These are phyloP conservation scores for Fusarium pilosicola DNA, from an alignment of 2,329 filamentous ascomycete species.

Conservation along the genomic window DNA sequence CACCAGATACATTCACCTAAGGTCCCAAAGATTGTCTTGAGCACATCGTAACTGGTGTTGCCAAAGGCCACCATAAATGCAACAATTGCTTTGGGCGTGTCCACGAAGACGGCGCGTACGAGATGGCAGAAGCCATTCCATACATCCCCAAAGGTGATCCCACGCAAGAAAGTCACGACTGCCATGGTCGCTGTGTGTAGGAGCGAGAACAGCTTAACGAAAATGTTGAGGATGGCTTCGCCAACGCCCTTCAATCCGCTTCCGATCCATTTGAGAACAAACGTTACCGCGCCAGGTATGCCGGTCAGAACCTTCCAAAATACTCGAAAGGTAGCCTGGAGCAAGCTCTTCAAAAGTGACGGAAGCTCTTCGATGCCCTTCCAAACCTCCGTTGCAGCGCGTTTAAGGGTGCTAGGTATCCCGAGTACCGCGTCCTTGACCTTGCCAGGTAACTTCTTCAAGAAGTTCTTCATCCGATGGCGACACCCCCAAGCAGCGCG, in stretches of 20 bases:
- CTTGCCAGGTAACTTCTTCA: slow-evolving; percentile 41
- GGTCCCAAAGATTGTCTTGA: slow-evolving; percentile 47
- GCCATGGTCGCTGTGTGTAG: slow-evolving; percentile 51
- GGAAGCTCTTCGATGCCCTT: slow-evolving; percentile 38
- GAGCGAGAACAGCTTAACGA: slow-evolving; percentile 45
- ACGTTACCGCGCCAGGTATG: slow-evolving; percentile 37
- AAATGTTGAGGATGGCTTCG: slow-evolving; percentile 38
- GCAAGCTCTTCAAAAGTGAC: not conserved
- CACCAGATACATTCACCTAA: slow-evolving; percentile 45
- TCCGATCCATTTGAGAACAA: slow-evolving; percentile 45
- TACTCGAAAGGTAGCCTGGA: slow-evolving; percentile 12
- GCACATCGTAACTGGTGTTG: slow-evolving; percentile 38
- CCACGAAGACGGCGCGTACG: slow-evolving; percentile 47
- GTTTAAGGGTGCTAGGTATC: slow-evolving; percentile 22
- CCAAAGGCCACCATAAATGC: slow-evolving; percentile 39
- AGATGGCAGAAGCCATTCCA: slow-evolving; percentile 49
- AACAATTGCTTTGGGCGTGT: slow-evolving; percentile 43
- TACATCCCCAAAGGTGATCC: slow-evolving; percentile 53
- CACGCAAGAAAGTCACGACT: slow-evolving; percentile 47
- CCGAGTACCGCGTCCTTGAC: slow-evolving; percentile 33
- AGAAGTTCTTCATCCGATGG: slow-evolving; percentile 43
- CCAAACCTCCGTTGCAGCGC: slow-evolving; percentile 22
- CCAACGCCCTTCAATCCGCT: slow-evolving; percentile 43
- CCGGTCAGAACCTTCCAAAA: slow-evolving; percentile 38
- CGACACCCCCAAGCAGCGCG: slow-evolving; percentile 40